Evolutionary conservation across 305 asterid genomes (phyloP), one percentile per base, ranked within the genome.

Genomic region (Fraxinus xanthoxyloides): DNA sequence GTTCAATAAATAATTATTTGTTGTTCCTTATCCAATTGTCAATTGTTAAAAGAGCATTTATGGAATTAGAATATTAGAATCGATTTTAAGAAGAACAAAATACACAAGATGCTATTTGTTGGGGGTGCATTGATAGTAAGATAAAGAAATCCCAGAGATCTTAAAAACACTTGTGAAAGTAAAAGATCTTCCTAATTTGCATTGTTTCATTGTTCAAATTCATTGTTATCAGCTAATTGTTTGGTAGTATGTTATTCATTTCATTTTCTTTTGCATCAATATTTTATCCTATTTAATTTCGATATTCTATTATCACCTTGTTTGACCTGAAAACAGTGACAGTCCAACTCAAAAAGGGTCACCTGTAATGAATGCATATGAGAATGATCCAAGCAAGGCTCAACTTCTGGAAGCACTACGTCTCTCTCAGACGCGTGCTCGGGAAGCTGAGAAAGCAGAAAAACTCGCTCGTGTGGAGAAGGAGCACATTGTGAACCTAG

Each of bases 341-440:
- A 26, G 79, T 76, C 54, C 46, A 13, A 15, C 83, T 40, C 84
- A 78, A 26, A 87, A 86, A 80, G 54, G 78, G 26, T 31, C 12
- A 51, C 63, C 74, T 28, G 90, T 81, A 77, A 80, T 67, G 79
- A 76, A 56, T 4, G 72, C 56, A 8, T 75, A 31, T 0, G 90
- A 86, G 40, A 87, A 82, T 40, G 90, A 88, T 46, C 48, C 84
- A 17, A 86, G 88, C 88, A 89, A 87, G 85, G 92, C 91, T 80
- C 88, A 84, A 82, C 85, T 95, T 54, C 85, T 94, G 79, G 92
- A 94, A 83, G 99, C 98, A 21, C 92, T 95, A 10, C 56, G 94
- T 23, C 99, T 91, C 82, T 95, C 98, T 23, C 99, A 95, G 90
- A 92, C 98, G 5, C 98, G 99, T 40, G 99, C 99, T 83, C 91